Base-by-base conservation (phyloP, 73 alveolate species). In the Loxodes magnus region DNA sequence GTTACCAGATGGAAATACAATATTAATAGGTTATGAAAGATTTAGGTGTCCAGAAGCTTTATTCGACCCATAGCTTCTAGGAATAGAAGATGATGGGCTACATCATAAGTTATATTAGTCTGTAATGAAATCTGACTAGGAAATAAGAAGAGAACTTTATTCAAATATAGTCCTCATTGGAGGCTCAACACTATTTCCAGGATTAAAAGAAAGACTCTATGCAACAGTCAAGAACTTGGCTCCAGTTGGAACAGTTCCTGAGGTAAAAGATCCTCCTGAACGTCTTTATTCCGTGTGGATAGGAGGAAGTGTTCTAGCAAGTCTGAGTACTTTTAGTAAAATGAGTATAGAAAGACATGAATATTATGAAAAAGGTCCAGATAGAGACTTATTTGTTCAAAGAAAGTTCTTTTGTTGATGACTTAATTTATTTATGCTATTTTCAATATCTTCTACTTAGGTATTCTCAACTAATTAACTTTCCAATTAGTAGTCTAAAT, bases 321-420 rank as follows among this genome's bases (percentile, higher is more conserved):
- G 96, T 42, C 83, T 89, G 21, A 64, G 94, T 17, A 77, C 95
- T 57, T 92, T 92, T 71, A 83, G 82, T 64, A 62, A 79, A 56
- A 91, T 80, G 89, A 91, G 98, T 96, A 85, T 94, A 39, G 77
- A 96, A 14, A 88, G 77, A 64, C 89, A 67, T 7, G 97, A 85
- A 56, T 94, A 86, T 73, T 95, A 92, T 37, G 98, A 92, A 66
- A 70, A 64, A 16, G 99, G 99, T 31, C 58, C 92, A n/a, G n/a
- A n/a, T n/a, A n/a, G n/a, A n/a, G n/a, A n/a, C n/a, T n/a, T n/a
- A n/a, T n/a, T n/a, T n/a, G n/a, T n/a, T n/a, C n/a, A n/a, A n/a
- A n/a, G n/a, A n/a, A n/a, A n/a, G n/a, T n/a, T n/a, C n/a, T n/a
- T n/a, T n/a, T n/a, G n/a, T n/a, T n/a, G n/a, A n/a, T n/a, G n/a